A percentile compares a stretch with the other conserved stretches of the same genome.
Evolutionary conservation across 805 yeast genomes (phyloP).

Genomic region (Spathaspora gorwiae): DNA sequence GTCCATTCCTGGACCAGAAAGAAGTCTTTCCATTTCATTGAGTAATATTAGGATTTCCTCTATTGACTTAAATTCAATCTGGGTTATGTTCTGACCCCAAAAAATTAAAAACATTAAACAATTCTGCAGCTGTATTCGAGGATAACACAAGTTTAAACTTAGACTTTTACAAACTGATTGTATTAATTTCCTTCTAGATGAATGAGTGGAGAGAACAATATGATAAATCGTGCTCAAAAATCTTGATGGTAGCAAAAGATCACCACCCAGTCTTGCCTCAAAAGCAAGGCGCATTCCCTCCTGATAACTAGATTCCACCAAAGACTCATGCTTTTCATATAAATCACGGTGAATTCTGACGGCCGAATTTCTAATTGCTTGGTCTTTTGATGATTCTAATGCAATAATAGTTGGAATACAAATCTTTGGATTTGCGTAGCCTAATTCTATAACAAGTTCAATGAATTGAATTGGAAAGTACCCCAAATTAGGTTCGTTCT

Average conservation of each 20-base stretch:
- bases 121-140: background rate
- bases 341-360: conserved; percentile 49
- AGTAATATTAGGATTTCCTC: conserved; percentile 5
- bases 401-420: conserved; percentile 71
- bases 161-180: conserved; percentile 17
- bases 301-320: conserved; percentile 60
- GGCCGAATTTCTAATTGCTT: conserved; percentile 45
- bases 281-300: conserved; percentile 61
- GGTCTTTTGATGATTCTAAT: conserved; percentile 50
- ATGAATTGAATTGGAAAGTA: conserved; percentile 51
- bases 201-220: conserved; percentile 27
- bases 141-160: conserved; percentile 6
- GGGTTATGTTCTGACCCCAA: background rate
- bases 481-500: conserved; percentile 43
- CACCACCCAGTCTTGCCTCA: conserved; percentile 23
- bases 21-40: background rate
- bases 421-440: conserved; percentile 70
- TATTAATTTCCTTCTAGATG: conserved; percentile 40
- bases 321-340: conserved; percentile 63
- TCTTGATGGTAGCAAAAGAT: conserved; percentile 20
- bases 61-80: conserved; percentile 1
- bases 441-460: conserved; percentile 53
- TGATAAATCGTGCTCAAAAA: conserved; percentile 26
- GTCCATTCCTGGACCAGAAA: conserved; percentile 1
- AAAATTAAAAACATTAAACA: background rate